Evolutionary conservation across 208 protist genomes (phyloP).

Genomic region (Crithidia sp.): DNA sequence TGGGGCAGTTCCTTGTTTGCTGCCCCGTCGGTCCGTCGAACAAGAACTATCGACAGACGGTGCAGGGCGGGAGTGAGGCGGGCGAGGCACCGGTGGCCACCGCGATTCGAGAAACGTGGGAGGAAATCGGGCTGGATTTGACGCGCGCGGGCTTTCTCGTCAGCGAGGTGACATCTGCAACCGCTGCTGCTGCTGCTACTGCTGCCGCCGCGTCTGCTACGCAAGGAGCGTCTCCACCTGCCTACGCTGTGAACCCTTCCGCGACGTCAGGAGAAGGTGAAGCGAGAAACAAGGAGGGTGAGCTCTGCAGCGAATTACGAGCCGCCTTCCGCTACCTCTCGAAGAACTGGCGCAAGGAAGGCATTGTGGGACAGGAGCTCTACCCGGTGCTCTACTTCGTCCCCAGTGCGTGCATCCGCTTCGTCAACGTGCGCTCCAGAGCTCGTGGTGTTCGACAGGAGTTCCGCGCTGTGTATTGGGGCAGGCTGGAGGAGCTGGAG

Average conservation of each 20-base stretch:
- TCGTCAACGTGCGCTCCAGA: background rate
- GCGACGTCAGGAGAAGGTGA: background rate
- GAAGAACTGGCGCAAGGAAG: slow-evolving; percentile 50
- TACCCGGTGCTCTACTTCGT: slow-evolving; percentile 50
- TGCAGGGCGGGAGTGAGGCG: slow-evolving; percentile 44
- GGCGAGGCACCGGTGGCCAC: slow-evolving; percentile 37
- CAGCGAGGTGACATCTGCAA: slow-evolving; percentile 1
- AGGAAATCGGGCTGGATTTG: slow-evolving; percentile 50
- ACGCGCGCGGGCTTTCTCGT: slow-evolving; percentile 25
- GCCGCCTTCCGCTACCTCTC: slow-evolving; percentile 47
- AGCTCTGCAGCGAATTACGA: slow-evolving; percentile 23
- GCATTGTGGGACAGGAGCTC: slow-evolving; percentile 52
- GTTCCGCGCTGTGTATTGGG: slow-evolving; percentile 35
- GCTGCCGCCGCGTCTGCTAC: background rate
- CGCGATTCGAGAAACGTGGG: slow-evolving; percentile 44
- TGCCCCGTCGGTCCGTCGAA: slow-evolving; percentile 36
- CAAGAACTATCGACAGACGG: slow-evolving; percentile 34
- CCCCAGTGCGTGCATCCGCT: background rate
- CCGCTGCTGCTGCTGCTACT: too few species aligned
- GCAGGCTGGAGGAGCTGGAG: slow-evolving; percentile 27
- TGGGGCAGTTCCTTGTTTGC: slow-evolving; percentile 37
- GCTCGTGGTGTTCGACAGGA: slow-evolving; percentile 22
- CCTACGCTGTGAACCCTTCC: background rate
- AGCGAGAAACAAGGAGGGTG: slow-evolving; percentile 5
- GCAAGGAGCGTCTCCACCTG: background rate